Conservation (phyloP, 495 filamentous ascomycete species). For the Neurospora pannonica region DNA sequence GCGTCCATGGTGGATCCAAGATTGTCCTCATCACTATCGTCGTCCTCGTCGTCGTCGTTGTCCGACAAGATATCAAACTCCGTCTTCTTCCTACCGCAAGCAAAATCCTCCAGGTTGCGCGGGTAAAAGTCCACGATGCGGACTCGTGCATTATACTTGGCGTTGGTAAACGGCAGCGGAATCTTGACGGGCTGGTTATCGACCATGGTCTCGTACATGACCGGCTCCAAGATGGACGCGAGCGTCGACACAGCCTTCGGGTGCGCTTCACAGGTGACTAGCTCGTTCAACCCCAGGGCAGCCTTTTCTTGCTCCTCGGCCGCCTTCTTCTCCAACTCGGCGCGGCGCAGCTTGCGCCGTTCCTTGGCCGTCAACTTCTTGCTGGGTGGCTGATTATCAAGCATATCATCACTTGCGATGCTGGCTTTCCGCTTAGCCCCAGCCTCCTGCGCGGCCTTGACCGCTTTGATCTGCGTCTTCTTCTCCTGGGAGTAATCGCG, state of each 20-base stretch:
- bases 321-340: conserved; percentile 1
- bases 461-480: conserved; percentile 36
- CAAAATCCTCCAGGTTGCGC: conserved; percentile 61
- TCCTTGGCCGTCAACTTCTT: conserved; percentile 27
- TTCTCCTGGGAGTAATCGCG: conserved; percentile 49
- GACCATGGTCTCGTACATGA: conserved; percentile 26
- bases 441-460: conserved; percentile 12
- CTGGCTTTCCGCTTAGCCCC: conserved; percentile 21
- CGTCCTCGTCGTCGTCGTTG: conserved; percentile 24
- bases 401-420: conserved; percentile 15
- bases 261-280: conserved; percentile 36
- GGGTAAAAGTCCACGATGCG: conserved; percentile 81
- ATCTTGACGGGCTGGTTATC: conserved; percentile 30
- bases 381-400: conserved; percentile 16
- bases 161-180: conserved; percentile 58
- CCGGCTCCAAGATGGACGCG: conserved; percentile 38
- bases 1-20: conserved; percentile 1
- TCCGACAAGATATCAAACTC: conserved; percentile 41
- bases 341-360: conserved; percentile 7
- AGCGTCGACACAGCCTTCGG: conserved; percentile 33
- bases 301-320: conserved; percentile 13
- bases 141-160: conserved; percentile 56
- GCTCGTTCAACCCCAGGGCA: conserved; percentile 20
- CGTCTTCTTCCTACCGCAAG: conserved; percentile 36
- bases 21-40: conserved; percentile 8